Evolutionary conservation across 495 filamentous ascomycete species (phyloP), one percentile per base, ranked within the genome.

Genomic region (Copromyces sp.): DNA sequence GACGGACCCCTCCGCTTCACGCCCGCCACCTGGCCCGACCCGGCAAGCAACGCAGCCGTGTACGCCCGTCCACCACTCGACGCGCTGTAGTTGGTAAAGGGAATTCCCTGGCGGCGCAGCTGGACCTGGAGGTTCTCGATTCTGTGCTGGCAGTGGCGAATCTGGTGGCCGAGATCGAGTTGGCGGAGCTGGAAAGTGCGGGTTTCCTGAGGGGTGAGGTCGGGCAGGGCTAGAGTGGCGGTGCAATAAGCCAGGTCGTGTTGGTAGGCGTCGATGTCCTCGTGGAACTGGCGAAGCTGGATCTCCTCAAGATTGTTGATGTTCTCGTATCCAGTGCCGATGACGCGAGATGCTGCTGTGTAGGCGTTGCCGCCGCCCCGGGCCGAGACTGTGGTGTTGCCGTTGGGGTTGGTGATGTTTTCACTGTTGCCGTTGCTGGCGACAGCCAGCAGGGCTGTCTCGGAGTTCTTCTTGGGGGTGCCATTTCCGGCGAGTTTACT

Each of bases 141-240:
- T 4, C 79, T 76, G 69, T 85, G 81, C 53, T 75, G 75, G 73
- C 81, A 82, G 65, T 81, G 77, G 2, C 83, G 82, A 39, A 84
- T 82, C 72, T 83, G 82, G 71, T 85, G 83, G 29, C 75, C 74
- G 24, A 82, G 78, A 40, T 85, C 83, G 6, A 85, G 72, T 6
- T 75, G 74, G 9, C 83, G 83, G 20, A 84, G 75, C 72, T 83
- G 81, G 6, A 83, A 69, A 0, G 79, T 84, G 39, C 83, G 78
- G 0, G 73, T 73, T 75, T 85, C 83, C 41, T 84, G 81, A 0
- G 83, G 81, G 0, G 81, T 85, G 39, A 85, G 77, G 45, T 83
- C 79, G 0, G 69, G 71, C 5, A 76, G 68, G 3, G 69, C 73
- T 0, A 85, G 77, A 69, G 81, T 80, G 7, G 77, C 75, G 7